A percentile compares a stretch with the other conserved stretches of the same genome.
These are phyloP conservation scores for Diaporthe citrichinensis DNA, from an alignment of 2,329 filamentous ascomycete species.

Conservation along the genomic window DNA sequence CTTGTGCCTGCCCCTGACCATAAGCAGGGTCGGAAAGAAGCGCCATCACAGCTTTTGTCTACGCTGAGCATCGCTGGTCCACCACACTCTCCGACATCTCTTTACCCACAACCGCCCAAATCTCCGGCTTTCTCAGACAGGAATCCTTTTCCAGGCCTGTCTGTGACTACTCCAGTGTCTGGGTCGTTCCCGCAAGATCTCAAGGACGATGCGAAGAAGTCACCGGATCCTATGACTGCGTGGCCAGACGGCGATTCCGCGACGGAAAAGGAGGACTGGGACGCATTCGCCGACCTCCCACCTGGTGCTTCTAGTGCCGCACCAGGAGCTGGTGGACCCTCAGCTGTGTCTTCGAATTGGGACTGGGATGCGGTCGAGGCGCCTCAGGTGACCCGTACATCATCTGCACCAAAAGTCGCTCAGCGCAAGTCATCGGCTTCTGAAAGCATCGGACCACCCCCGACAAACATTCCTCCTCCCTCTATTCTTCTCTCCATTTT, in stretches of 20 bases:
- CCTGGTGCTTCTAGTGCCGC: conserved; percentile 40
- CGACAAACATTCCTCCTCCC: conserved; percentile 91
- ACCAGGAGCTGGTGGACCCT: conserved; percentile 40
- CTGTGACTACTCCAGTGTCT: conserved; percentile 56
- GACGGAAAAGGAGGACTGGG: conserved; percentile 60
- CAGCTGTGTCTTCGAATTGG: conserved; percentile 55
- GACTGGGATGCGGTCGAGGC: conserved; percentile 63
- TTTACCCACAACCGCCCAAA: conserved; percentile 60
- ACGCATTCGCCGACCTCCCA: conserved; percentile 64
- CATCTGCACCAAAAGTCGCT: conserved; percentile 41
- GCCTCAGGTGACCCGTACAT: conserved; percentile 42
- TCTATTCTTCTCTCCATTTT: conserved; percentile 85
- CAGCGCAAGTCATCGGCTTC: conserved; percentile 39
- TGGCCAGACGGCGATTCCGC: conserved; percentile 46
- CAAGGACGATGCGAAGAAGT: conserved; percentile 51
- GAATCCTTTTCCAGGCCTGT: conserved; percentile 63
- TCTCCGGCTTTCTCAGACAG: conserved; percentile 64
- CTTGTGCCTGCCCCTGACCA: conserved; percentile 51
- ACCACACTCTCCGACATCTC: conserved; percentile 45
- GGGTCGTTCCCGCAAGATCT: conserved; percentile 46
- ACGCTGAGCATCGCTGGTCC: conserved; percentile 48
- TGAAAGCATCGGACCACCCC: conserved; percentile 66
- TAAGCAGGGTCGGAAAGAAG: conserved; percentile 47
- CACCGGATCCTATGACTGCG: conserved; percentile 45
- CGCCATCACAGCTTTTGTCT: conserved; percentile 50